Evolutionary conservation across 805 yeast genomes (phyloP).

Genomic region (Cyberlindnera veronae): DNA sequence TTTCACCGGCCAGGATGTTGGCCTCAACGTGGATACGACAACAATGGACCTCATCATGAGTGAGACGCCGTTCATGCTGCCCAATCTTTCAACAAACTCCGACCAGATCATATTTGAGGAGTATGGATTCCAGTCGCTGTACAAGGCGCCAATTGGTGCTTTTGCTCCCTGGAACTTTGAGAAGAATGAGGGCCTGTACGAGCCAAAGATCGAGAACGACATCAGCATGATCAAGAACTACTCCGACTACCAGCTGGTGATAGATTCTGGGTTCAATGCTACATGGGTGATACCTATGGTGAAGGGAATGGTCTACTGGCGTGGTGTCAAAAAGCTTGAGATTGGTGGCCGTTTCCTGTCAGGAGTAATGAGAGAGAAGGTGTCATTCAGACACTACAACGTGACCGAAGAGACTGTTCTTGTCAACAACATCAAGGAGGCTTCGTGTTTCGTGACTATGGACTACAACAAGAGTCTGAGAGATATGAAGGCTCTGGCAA

Average conservation of each 20-base stretch:
- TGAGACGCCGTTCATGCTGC: slow-evolving; percentile 79
- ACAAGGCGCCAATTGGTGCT: slow-evolving; percentile 59
- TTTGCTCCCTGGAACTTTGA: slow-evolving; percentile 59
- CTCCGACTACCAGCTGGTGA: slow-evolving; percentile 68
- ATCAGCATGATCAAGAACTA: slow-evolving; percentile 24
- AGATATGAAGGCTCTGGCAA: slow-evolving; percentile 27
- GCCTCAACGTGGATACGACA: slow-evolving; percentile 41
- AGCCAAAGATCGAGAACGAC: slow-evolving; percentile 22
- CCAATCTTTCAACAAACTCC: slow-evolving; percentile 75
- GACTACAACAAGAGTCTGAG: slow-evolving; percentile 51
- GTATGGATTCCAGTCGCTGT: slow-evolving; percentile 71
- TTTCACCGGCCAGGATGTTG: slow-evolving; percentile 32
- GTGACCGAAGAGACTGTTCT: slow-evolving; percentile 87
- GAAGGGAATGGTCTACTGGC: slow-evolving; percentile 71
- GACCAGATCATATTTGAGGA: slow-evolving; percentile 96
- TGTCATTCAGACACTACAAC: slow-evolving; percentile 89
- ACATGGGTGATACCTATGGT: slow-evolving; percentile 87
- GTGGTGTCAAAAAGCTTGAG: slow-evolving; percentile 73
- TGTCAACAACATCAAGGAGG: slow-evolving; percentile 82
- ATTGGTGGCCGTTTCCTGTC: slow-evolving; percentile 85
- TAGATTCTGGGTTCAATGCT: slow-evolving; percentile 85
- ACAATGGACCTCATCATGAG: slow-evolving; percentile 65
- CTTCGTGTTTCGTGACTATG: slow-evolving; percentile 62
- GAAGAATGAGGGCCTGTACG: slow-evolving; percentile 27
- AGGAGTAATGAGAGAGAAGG: slow-evolving; percentile 77